phyloP scores from a whole-genome alignment of 2,329 filamentous ascomycete species.

The Aschersonia sp. region DNA sequence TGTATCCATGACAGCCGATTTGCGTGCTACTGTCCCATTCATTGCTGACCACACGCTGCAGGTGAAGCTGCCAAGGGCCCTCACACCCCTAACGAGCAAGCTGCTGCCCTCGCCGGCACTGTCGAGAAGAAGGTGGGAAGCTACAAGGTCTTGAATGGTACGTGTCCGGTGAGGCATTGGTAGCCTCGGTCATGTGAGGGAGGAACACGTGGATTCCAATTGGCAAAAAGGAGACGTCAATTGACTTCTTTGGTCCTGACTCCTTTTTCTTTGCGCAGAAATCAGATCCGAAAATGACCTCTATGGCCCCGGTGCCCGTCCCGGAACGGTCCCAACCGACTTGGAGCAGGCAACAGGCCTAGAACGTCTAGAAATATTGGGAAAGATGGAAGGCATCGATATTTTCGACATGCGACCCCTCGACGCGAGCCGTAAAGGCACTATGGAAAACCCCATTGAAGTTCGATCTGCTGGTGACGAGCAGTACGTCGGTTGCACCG shows the following conservation, averaged over 20 bases:
- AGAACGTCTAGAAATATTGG: conserved; percentile 95
- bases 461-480: conserved; percentile 89
- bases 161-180: conserved; percentile 10
- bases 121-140: conserved; percentile 30
- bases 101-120: conserved; percentile 19
- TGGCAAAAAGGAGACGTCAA: neutral
- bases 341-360: conserved; percentile 92
- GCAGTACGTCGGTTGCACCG: conserved; percentile 95
- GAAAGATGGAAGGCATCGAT: conserved; percentile 98
- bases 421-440: conserved; percentile 83
- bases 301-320: conserved; percentile 62
- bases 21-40: neutral
- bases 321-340: conserved; percentile 82
- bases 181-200: neutral
- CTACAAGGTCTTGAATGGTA: conserved; percentile 34
- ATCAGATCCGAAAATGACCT: conserved; percentile 75
- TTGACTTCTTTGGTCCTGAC: conserved; percentile 6
- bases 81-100: conserved; percentile 19
- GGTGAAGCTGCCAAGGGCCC: conserved; percentile 22
- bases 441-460: conserved; percentile 74
- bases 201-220: neutral
- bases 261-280: conserved; percentile 38
- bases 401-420: conserved; percentile 97
- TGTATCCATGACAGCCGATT: conserved; percentile 10
- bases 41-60: conserved; percentile 7